Evolutionary conservation across 2,329 filamentous ascomycete genomes (phyloP).

Genomic region (Aureobasidium sp.): DNA sequence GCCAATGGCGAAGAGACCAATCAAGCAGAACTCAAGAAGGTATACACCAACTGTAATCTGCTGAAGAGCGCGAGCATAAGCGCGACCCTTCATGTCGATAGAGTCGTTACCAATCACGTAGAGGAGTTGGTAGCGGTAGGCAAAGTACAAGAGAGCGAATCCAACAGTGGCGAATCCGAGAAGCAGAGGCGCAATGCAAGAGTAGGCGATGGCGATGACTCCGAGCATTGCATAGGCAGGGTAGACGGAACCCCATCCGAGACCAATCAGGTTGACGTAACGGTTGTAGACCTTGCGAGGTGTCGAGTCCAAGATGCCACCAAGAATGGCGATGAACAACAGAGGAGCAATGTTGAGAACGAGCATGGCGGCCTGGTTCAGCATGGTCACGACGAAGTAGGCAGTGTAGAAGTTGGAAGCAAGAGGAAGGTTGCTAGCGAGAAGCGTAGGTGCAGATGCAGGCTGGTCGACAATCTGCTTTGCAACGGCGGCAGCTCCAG

Average conservation of each 20-base stretch:
- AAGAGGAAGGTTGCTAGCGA: slow-evolving; percentile 30
- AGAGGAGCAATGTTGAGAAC: slow-evolving; percentile 15
- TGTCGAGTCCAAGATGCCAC: slow-evolving; percentile 32
- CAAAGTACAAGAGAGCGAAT: slow-evolving; percentile 38
- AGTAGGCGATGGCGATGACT: slow-evolving; percentile 37
- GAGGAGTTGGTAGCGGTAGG: slow-evolving; percentile 42
- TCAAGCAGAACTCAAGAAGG: slow-evolving; percentile 40
- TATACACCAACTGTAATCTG: slow-evolving; percentile 42
- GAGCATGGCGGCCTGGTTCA: slow-evolving; percentile 21
- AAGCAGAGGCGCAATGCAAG: slow-evolving; percentile 41
- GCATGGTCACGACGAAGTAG: slow-evolving; percentile 33
- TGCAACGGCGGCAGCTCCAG: slow-evolving; percentile 28
- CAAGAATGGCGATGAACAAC: slow-evolving; percentile 25
- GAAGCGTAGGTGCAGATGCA: slow-evolving; percentile 23
- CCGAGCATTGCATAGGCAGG: slow-evolving; percentile 41
- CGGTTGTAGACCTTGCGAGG: slow-evolving; percentile 40
- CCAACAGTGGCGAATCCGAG: slow-evolving; percentile 39
- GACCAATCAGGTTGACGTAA: slow-evolving; percentile 35
- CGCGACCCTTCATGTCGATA: slow-evolving; percentile 40
- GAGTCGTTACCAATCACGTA: slow-evolving; percentile 38
- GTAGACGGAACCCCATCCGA: slow-evolving; percentile 38
- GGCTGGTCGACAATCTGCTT: slow-evolving; percentile 28
- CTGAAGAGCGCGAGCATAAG: slow-evolving; percentile 39
- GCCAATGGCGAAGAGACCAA: slow-evolving; percentile 37
- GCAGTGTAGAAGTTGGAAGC: slow-evolving; percentile 34